Evolutionary conservation across 2,329 filamentous ascomycete genomes (phyloP).

Genomic region (Trichoderma guizhouense): DNA sequence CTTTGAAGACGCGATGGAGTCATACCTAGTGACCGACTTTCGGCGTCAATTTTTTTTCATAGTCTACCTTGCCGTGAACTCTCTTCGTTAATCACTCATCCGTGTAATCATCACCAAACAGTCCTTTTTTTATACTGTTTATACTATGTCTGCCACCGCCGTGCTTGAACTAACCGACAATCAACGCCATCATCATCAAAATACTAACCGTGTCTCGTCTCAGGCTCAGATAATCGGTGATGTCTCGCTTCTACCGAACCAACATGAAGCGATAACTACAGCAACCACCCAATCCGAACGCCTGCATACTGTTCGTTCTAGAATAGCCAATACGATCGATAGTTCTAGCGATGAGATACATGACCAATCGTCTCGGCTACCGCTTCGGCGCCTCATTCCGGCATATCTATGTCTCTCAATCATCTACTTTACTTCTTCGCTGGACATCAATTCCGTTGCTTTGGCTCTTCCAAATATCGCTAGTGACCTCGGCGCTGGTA

Average conservation of each 20-base stretch:
- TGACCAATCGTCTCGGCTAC: neutral
- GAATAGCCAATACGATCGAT: neutral
- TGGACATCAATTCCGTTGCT: neutral
- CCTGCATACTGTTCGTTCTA: neutral
- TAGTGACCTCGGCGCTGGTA: neutral
- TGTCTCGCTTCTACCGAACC: neutral
- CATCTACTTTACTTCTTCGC: neutral
- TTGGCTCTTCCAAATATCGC: neutral
- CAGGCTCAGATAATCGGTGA: neutral
- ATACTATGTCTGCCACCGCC: neutral
- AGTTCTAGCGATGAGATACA: neutral
- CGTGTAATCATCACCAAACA: neutral
- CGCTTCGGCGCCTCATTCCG: neutral
- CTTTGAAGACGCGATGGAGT: neutral
- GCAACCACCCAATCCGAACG: neutral
- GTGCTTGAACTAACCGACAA: neutral
- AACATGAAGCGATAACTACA: neutral
- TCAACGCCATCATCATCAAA: neutral
- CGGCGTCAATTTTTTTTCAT: neutral
- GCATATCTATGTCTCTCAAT: neutral
- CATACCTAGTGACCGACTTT: neutral
- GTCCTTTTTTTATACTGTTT: neutral
- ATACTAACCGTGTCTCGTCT: neutral
- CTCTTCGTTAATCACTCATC: neutral
- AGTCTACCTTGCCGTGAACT: neutral